Base-by-base conservation (phyloP, 176 grass and related monocot genomes). In the Triticum monococcum region DNA sequence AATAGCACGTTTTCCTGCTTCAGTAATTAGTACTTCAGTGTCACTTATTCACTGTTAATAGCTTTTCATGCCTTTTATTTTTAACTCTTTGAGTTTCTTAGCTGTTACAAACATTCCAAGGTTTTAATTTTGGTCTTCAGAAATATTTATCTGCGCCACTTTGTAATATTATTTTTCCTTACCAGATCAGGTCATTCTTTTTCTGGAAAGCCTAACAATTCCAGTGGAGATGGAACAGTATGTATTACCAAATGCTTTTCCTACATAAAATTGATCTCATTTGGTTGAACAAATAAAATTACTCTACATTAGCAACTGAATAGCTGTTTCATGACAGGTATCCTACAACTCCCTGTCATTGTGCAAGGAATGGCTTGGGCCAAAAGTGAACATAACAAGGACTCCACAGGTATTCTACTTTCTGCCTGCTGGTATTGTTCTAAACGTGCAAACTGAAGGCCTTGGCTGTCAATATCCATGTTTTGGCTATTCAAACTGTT, bases 351-450 rank as follows among this genome's bases (percentile, higher is more conserved):
- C 96, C 20, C 96, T 98, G 31, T 95, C 97, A 77, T 98, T 92
- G 97, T 98, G 97, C 94, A 96, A 98, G 62, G 89, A 93, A 14
- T 98, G 97, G 97, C 92, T 98, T 71, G 97, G 94, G 8, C 90
- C 97, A 81, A 96, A 98, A 90, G 94, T 96, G 52, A 96, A 98
- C 81, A 92, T 98, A 89, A 94, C 97, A 23, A 98, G 97, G 87
- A 80, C 94, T 83, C 94, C 92, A 56, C 94, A 98, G 90, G 96
- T 98, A 94, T 62, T 74, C 14, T 77, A 75, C 64, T 80, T 76
- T 74, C 28, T 64, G 6, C 32, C 48, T 48, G 59, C 26, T 68
- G 25, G 33, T 87, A 41, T 80, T 22, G 79, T 86, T 73, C 38
- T 79, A 5, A 79, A n/a, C 9, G 18, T 79, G 41, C 2, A 5